Conservation (phyloP, 2,329 filamentous ascomycete genomes). For the Aspergillus novoparasiticus region DNA sequence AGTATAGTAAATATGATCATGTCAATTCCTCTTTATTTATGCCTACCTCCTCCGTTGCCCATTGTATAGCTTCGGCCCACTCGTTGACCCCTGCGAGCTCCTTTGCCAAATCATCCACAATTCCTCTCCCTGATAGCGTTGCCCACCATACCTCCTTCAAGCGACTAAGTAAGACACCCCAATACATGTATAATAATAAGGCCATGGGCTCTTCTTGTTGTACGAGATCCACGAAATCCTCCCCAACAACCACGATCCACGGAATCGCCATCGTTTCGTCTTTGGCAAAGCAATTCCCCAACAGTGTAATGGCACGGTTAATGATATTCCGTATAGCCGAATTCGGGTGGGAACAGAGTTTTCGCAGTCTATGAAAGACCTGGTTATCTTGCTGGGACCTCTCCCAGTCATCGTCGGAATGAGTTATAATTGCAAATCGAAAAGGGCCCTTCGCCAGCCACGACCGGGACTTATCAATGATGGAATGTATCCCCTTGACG, state of each 20-base stretch:
- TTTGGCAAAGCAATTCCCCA: not conserved
- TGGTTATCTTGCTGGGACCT: not conserved
- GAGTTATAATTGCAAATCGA: not conserved
- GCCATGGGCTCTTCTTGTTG: not conserved
- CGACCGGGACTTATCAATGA: not conserved
- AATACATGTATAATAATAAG: not conserved
- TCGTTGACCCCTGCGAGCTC: not conserved
- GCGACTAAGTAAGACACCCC: not conserved
- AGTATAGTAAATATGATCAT: not conserved
- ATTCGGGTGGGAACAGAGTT: not conserved
- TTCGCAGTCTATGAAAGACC: not conserved
- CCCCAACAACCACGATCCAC: not conserved
- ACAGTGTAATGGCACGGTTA: not conserved
- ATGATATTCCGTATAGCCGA: not conserved
- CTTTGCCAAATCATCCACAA: not conserved
- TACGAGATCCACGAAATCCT: not conserved
- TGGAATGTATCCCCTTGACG: not conserved
- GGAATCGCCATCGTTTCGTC: not conserved
- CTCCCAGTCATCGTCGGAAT: not conserved
- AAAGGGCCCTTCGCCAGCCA: not conserved
- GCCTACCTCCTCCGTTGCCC: not conserved
- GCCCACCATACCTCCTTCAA: not conserved
- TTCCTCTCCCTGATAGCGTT: not conserved
- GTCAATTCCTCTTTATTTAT: not conserved
- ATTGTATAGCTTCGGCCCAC: not conserved